Conservation (phyloP, 225 moss, liverwort and hornwort genomes). For the Asterella californica region DNA sequence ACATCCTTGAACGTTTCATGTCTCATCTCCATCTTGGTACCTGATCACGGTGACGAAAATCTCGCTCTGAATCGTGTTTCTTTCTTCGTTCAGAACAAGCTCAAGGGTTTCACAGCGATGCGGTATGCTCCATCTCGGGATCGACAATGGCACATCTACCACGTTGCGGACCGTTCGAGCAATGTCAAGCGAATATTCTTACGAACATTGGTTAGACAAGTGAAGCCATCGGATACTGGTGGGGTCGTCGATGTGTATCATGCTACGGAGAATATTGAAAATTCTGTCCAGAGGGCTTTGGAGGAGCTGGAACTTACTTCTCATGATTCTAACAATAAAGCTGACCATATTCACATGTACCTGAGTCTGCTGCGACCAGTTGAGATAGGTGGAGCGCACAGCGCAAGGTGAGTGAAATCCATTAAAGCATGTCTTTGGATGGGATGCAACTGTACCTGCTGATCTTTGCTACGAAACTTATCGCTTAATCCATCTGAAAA, state of each 20-base stretch:
- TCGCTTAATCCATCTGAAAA: neutral
- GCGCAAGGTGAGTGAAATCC: constrained; percentile 20
- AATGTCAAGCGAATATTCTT: constrained; percentile 64
- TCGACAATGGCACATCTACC: constrained; percentile 93
- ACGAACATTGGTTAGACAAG: constrained; percentile 75
- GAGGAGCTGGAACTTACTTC: constrained; percentile 87
- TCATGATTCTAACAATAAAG: constrained; percentile 65
- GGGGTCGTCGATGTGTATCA: constrained; percentile 26
- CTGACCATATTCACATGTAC: constrained; percentile 84
- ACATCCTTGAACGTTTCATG: neutral
- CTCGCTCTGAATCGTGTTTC: neutral
- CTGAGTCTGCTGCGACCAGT: constrained; percentile 76
- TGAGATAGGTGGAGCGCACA: constrained; percentile 51
- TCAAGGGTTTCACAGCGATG: constrained; percentile 70
- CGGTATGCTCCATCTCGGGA: constrained; percentile 86
- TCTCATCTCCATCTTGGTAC: neutral
- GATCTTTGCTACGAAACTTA: constrained; percentile 24
- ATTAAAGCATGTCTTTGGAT: neutral
- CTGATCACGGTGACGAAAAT: neutral
- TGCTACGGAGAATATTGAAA: constrained; percentile 46
- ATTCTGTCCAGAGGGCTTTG: constrained; percentile 70
- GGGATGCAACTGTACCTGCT: neutral
- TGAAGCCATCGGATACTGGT: constrained; percentile 36
- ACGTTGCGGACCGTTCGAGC: constrained; percentile 62
- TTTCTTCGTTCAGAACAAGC: constrained; percentile 56